A percentile compares a stretch with the other conserved stretches of the same genome.
Conservation (phyloP, 73 alveolate species). For the Durusdinium trenchii region DNA sequence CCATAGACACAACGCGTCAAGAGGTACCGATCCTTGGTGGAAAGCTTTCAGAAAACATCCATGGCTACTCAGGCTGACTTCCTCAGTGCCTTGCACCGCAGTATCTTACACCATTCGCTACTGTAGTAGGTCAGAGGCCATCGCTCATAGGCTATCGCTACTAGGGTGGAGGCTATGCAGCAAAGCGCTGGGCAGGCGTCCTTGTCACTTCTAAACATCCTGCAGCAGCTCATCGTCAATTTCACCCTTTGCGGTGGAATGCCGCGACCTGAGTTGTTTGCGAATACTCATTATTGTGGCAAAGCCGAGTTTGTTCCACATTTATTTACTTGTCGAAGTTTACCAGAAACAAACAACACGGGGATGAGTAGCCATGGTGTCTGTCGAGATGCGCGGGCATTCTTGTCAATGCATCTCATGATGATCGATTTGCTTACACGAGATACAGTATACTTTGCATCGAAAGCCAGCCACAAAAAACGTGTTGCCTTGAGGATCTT, state of each 20-base stretch:
- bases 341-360: no score
- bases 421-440: no score
- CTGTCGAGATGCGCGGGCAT: no score
- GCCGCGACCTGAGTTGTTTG: background rate
- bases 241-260: constrained; percentile 95
- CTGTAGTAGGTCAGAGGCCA: background rate
- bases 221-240: constrained; percentile 96
- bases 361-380: no score
- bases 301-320: no score
- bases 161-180: background rate
- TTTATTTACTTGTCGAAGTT: no score
- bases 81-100: background rate
- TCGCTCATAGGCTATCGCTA: no score
- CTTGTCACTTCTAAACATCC: constrained; percentile 83
- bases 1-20: background rate
- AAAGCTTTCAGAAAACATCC: constrained; percentile 57
- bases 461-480: no score
- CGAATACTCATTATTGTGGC: no score
- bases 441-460: no score
- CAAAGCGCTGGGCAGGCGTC: constrained; percentile 46
- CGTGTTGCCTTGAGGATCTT: constrained; percentile 49
- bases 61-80: constrained; percentile 79
- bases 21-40: constrained; percentile 83
- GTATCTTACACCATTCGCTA: background rate
- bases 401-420: no score